Evolutionary conservation across 1,284 basidiomycete species (phyloP), one percentile per base, ranked within the genome.

Genomic region (Macrocystidia cucumis): DNA sequence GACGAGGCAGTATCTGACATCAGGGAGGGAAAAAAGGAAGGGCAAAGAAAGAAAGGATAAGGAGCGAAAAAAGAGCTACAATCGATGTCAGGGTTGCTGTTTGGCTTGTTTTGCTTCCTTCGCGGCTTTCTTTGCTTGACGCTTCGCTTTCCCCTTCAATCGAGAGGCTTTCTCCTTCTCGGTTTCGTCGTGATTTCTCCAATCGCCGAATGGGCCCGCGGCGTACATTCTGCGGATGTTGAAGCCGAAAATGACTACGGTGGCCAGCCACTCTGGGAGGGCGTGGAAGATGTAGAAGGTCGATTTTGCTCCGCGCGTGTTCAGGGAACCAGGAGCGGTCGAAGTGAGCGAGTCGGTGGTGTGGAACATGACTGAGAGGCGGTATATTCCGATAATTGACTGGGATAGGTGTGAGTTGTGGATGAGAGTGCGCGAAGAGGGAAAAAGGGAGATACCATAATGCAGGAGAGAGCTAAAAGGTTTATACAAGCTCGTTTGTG

Each of bases 241-340:
- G 27, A 57, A 45, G 3, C 43, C 33, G 9, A 64, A 42, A 11
- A 69, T 37, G 14, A 61, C 35, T 17, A 47, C 44, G 13, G 43
- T 53, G 5, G 54, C 53, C 21, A 63, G 17, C 60, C 59, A 67
- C 43, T 70, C 68, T 2, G 64, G 65, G 9, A 65, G 43, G 21
- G 59, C 50, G 39, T 69, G 66, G 36, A 67, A 59, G 9, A 65
- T 39, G 44, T 70, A 71, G 47, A 72, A 72, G 1, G 46, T 38
- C 6, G 52, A 54, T 46, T 70, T 69, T 13, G 54, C 55, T 9
- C 34, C 35, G 2, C 50, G 30, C 7, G 49, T 54, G 46, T 65
- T 62, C 9, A 60, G 53, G 0, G 61, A 53, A 14, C 53, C 61
- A 9, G 58, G 55, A 0, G 39, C 58, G 4, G 25, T 48, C 5